Percentiles rank a stretch among this genome's conserved stretches.
phyloP scores from a whole-genome alignment of 75 land plant species.

The Selaginella tamariscina region DNA sequence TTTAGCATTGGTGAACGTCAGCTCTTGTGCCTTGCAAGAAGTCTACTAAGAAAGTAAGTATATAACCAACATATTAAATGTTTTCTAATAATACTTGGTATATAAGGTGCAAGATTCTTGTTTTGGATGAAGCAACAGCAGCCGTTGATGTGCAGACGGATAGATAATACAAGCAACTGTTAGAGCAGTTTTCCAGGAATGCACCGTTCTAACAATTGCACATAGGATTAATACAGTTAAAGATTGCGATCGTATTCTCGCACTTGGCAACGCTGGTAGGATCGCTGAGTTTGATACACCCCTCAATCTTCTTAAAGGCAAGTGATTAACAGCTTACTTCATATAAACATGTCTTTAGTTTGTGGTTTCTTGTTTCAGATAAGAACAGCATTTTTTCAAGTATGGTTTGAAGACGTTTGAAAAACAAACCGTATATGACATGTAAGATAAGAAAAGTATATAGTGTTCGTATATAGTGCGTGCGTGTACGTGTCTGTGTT shows the following conservation, averaged over 20 bases:
- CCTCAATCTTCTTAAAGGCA: slow-evolving; percentile 19
- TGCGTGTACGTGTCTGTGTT: too few relatives aligned
- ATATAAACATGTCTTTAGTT: too few relatives aligned
- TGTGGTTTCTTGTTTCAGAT: too few relatives aligned
- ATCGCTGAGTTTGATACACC: slow-evolving; percentile 25
- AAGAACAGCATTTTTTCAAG: too few relatives aligned
- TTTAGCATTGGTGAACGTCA: slow-evolving; percentile 32
- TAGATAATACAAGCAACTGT: slow-evolving; percentile 21
- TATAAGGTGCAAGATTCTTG: slow-evolving; percentile 23
- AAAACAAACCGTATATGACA: too few relatives aligned
- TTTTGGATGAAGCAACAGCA: slow-evolving; percentile 32
- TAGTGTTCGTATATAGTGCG: too few relatives aligned
- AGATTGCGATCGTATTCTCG: slow-evolving; percentile 23
- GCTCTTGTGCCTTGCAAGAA: slow-evolving; percentile 26
- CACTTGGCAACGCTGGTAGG: slow-evolving; percentile 20
- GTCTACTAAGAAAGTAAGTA: slow-evolving; percentile 17
- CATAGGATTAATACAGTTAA: slow-evolving; percentile 25
- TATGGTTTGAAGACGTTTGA: too few relatives aligned
- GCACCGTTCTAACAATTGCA: slow-evolving; percentile 27
- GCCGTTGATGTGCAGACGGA: slow-evolving; percentile 28
- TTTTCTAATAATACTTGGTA: too few relatives aligned
- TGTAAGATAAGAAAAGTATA: too few relatives aligned
- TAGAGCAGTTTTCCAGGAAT: slow-evolving; percentile 15
- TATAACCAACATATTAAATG: too few relatives aligned
- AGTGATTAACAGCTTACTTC: too few relatives aligned